These are phyloP conservation scores for Delonix regia DNA, from an alignment of 306 rosid genomes.

Conservation along the genomic window DNA sequence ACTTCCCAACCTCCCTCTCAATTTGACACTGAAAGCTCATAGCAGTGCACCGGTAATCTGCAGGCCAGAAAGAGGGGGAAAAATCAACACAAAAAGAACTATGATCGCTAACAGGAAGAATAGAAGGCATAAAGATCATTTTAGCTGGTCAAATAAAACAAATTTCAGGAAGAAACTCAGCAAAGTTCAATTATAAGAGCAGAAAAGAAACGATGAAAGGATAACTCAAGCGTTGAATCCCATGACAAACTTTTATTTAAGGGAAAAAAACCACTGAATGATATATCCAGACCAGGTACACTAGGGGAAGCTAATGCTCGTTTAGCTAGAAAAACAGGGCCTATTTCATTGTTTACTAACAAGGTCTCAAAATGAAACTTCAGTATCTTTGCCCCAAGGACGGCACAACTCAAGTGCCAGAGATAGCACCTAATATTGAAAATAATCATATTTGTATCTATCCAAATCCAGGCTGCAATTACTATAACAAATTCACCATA, in stretches of 20 bases:
- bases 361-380: slow-evolving; percentile 6
- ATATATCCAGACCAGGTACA: no score
- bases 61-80: slow-evolving; percentile 28
- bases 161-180: not conserved
- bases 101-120: not conserved
- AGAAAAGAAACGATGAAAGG: not conserved
- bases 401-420: not conserved
- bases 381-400: not conserved
- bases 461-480: not conserved
- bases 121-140: not conserved
- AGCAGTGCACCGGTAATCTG: slow-evolving; percentile 31
- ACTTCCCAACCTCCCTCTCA: slow-evolving; percentile 30
- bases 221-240: no score
- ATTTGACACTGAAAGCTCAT: slow-evolving; percentile 27
- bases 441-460: not conserved
- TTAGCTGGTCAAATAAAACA: not conserved
- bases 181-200: not conserved
- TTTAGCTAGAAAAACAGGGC: no score
- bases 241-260: not conserved
- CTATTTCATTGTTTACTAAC: no score
- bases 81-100: slow-evolving; percentile 30
- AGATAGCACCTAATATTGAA: not conserved
- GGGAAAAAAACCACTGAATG: no score
- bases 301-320: no score
- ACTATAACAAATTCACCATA: not conserved